phyloP scores from a whole-genome alignment of 495 filamentous ascomycete genomes.

The Neurospora tetrasperma region DNA sequence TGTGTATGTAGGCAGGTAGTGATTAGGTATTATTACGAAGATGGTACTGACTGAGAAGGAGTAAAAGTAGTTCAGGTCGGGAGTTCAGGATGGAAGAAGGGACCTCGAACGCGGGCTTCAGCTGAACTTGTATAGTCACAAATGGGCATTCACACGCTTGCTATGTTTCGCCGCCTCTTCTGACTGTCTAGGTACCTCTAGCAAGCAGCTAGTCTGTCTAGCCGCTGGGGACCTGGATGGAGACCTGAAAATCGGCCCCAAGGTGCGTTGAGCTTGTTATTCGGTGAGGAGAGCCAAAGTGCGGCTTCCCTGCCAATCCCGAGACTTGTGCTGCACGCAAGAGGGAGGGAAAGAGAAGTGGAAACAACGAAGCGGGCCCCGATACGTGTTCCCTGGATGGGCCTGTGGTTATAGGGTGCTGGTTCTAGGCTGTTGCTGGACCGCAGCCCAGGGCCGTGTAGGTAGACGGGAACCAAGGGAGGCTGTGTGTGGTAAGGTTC shows the following conservation, averaged over 20 bases:
- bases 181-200: neutral
- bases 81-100: neutral
- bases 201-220: neutral
- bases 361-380: neutral
- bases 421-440: conserved; percentile 1
- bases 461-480: neutral
- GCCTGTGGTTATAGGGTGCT: neutral
- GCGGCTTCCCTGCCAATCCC: neutral
- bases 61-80: neutral
- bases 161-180: neutral
- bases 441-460: neutral
- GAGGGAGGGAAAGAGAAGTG: neutral
- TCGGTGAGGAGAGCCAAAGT: neutral
- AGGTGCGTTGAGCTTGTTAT: neutral
- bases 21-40: conserved; percentile 1
- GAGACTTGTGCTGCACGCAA: neutral
- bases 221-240: neutral
- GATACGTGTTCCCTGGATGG: neutral
- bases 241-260: neutral
- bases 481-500: neutral
- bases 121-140: neutral
- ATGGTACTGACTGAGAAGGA: neutral
- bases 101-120: neutral
- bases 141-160: neutral
- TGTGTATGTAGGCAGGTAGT: neutral